Evolutionary conservation across 371 early-diverging fungal genomes (phyloP).

Genomic region (Mortierella sp.): DNA sequence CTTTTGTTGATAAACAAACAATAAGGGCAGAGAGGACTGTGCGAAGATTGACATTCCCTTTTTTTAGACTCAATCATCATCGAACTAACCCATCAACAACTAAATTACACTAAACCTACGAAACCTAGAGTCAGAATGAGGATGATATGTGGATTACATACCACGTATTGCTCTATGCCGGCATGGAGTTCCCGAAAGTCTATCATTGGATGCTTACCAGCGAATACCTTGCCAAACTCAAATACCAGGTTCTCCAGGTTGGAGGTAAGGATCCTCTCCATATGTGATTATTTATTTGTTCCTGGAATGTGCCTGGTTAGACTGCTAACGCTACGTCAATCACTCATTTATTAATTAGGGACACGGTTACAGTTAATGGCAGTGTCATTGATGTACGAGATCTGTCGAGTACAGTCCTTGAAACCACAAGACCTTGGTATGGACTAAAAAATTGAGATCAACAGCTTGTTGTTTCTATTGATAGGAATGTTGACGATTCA

Average conservation of each 20-base stretch:
- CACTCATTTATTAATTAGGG: slow-evolving; percentile 12
- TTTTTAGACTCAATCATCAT: background rate
- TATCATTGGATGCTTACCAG: slow-evolving; percentile 60
- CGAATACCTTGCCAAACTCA: slow-evolving; percentile 64
- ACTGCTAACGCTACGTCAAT: background rate
- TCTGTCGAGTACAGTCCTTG: slow-evolving; percentile 78
- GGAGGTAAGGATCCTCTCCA: slow-evolving; percentile 37
- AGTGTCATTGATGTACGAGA: slow-evolving; percentile 77
- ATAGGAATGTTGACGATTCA: no score
- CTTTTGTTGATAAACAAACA: no score
- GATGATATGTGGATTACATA: slow-evolving; percentile 62
- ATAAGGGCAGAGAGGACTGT: background rate
- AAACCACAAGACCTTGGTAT: slow-evolving; percentile 73
- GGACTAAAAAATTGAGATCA: no score
- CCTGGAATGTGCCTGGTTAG: background rate
- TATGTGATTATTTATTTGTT: background rate
- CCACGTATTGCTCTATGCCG: slow-evolving; percentile 63
- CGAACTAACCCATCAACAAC: background rate
- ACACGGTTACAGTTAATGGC: slow-evolving; percentile 62
- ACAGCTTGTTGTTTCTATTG: no score
- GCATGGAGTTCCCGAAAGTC: slow-evolving; percentile 59
- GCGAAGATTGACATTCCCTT: slow-evolving; percentile 4
- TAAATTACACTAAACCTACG: background rate
- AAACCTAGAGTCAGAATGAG: slow-evolving; percentile 24
- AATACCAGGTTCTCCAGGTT: slow-evolving; percentile 60